phyloP scores from a whole-genome alignment of 2,329 filamentous ascomycete genomes.

The Metarhizium sp. region DNA sequence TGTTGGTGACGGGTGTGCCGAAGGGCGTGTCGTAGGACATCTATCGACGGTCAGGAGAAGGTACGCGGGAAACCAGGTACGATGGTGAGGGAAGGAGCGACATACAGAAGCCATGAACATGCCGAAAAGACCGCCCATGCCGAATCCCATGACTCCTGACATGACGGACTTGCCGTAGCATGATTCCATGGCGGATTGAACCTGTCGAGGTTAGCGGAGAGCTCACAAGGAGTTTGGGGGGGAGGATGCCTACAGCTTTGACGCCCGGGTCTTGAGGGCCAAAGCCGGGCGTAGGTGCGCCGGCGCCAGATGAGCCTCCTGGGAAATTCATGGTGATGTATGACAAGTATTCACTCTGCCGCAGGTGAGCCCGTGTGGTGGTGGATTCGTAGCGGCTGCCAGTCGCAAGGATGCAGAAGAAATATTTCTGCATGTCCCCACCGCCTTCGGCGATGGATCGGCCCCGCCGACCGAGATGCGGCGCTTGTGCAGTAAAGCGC shows the following conservation, averaged over 20 bases:
- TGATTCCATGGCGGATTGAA: conserved; percentile 82
- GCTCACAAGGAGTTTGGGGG: background rate
- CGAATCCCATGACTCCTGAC: conserved; percentile 89
- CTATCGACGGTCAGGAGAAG: conserved; percentile 33
- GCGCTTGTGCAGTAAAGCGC: background rate
- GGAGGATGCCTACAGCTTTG: conserved; percentile 32
- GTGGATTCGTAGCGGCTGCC: background rate
- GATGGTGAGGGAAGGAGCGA: conserved; percentile 9
- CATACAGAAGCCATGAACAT: conserved; percentile 95
- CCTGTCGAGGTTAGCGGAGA: conserved; percentile 35
- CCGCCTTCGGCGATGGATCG: conserved; percentile 20
- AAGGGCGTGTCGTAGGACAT: conserved; percentile 98
- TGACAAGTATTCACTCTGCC: background rate
- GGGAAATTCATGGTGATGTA: conserved; percentile 29
- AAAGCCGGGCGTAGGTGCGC: conserved; percentile 13
- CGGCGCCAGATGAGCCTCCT: conserved; percentile 17
- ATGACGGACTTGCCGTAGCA: conserved; percentile 84
- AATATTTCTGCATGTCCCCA: conserved; percentile 30
- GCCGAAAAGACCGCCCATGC: conserved; percentile 85
- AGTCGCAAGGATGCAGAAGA: conserved; percentile 12
- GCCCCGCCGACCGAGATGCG: background rate
- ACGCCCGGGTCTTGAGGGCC: conserved; percentile 40
- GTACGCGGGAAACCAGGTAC: conserved; percentile 2
- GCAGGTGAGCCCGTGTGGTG: background rate
- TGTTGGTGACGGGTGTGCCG: conserved; percentile 37